These are phyloP conservation scores for Pseudoscleropodium purum DNA, from an alignment of 225 moss, liverwort and hornwort species.

Conservation along the genomic window DNA sequence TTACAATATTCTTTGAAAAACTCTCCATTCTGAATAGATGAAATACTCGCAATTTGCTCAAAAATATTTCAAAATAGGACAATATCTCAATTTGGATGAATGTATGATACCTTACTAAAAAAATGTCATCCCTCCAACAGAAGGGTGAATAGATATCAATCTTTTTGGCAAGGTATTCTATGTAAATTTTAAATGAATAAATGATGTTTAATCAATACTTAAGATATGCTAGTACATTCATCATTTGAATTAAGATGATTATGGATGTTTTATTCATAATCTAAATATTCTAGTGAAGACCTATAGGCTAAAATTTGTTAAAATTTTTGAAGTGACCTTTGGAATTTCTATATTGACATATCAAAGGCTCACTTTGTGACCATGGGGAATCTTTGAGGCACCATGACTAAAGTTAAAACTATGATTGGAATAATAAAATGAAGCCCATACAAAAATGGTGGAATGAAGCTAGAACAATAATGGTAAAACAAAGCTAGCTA, in stretches of 20 bases:
- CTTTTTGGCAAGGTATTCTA: neutral
- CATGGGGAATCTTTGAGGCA: too few species aligned
- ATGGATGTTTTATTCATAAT: neutral
- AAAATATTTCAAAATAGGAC: neutral
- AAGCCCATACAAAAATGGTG: rapidly evolving
- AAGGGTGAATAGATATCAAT: rapidly evolving
- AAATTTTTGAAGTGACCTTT: too few species aligned
- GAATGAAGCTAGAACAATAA: neutral
- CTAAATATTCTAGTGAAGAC: neutral
- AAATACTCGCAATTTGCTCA: neutral
- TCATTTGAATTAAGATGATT: neutral
- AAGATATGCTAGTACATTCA: neutral
- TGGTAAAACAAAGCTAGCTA: too few species aligned
- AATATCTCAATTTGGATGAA: neutral
- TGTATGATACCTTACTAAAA: neutral
- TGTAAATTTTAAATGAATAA: neutral
- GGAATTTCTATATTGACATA: too few species aligned
- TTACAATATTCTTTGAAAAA: neutral
- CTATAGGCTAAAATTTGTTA: neutral
- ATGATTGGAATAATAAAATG: neutral
- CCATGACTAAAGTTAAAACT: neutral
- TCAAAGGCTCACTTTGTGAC: too few species aligned
- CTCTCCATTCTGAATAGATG: neutral
- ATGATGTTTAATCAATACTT: too few species aligned
- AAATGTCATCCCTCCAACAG: rapidly evolving